Evolutionary conservation across 106 monocot genomes (phyloP), one percentile per base, ranked within the genome.

Genomic region (Posidonia australis): DNA sequence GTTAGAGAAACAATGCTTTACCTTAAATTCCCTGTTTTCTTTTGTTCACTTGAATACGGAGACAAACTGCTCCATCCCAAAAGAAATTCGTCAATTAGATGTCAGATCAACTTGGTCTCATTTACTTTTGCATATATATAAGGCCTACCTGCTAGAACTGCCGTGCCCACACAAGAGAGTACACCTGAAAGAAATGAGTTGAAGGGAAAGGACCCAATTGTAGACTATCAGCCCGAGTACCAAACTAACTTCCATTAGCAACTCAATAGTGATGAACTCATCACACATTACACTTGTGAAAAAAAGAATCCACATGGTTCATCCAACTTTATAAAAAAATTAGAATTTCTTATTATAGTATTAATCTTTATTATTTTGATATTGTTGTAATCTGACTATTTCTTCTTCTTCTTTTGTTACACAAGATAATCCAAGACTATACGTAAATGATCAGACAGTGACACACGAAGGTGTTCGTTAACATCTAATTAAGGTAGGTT

Each of bases 11-110:
- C n/a, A 42, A 20, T 36, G 7, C n/a, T 62, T 58, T 70, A 96
- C 96, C 96, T 96, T 96, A 70, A 96, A 96, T 71, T 96, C 90
- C 74, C 90, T 96, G 77, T 96, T 96, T 46, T 96, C 96, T 71
- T n/a, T 96, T 90, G 84, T 96, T 96, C 66, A 96, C 94, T 74
- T 96, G 94, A 72, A 96, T 96, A n/a, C 94, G 90, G 13, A 96
- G 90, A 51, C 94, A 96, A 63, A 96, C 94, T 96, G 86, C 70
- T 76, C 30, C 48, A 71, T 54, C 13, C 26, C 36, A 62, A 22
- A 43, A 26, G 58, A 58, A n/a, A 58, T 28, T 0, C 16, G n/a
- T n/a, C 30, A 58, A 29, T 22, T 54, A 55, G 54, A 58, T 58
- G 58, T 24, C 10, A 27, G 20, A 10, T 1, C 17, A 48, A 19